Percentiles rank a stretch among this genome's conserved stretches.
Conservation (phyloP, 2,329 filamentous ascomycete genomes). For the Penicillium sp. region DNA sequence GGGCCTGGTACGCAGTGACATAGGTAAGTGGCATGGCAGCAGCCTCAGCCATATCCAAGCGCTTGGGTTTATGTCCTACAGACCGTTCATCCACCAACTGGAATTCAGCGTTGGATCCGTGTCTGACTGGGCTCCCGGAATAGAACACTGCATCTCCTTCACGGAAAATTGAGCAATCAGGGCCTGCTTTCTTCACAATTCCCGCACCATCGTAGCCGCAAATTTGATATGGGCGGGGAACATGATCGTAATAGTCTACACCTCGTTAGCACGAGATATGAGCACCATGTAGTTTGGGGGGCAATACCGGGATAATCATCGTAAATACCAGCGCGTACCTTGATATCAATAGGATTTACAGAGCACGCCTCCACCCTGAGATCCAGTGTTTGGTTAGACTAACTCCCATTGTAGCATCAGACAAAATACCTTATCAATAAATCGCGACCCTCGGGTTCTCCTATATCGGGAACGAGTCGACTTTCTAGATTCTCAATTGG, state of each 20-base stretch:
- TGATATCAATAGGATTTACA: not conserved
- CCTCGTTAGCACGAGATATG: not conserved
- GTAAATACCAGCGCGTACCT: not conserved
- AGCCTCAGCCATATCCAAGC: not conserved
- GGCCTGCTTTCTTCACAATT: not conserved
- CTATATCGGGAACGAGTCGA: too few species aligned
- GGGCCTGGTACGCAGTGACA: not conserved
- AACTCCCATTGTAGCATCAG: too few species aligned
- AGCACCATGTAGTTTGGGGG: not conserved
- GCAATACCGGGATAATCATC: not conserved
- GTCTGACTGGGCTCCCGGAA: too few species aligned
- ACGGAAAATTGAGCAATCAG: not conserved
- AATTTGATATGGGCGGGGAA: not conserved
- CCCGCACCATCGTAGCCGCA: not conserved
- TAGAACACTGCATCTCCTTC: not conserved
- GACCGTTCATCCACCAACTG: too few species aligned
- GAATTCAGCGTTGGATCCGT: too few species aligned
- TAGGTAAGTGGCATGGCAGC: not conserved
- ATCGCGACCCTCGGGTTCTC: too few species aligned
- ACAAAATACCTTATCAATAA: too few species aligned
- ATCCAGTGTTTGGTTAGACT: too few species aligned
- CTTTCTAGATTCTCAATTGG: too few species aligned
- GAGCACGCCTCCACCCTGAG: not conserved
- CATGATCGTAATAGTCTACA: not conserved
- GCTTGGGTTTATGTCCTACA: not conserved